Conservation (phyloP, 805 yeast species). For the Candida rishiriensis region DNA sequence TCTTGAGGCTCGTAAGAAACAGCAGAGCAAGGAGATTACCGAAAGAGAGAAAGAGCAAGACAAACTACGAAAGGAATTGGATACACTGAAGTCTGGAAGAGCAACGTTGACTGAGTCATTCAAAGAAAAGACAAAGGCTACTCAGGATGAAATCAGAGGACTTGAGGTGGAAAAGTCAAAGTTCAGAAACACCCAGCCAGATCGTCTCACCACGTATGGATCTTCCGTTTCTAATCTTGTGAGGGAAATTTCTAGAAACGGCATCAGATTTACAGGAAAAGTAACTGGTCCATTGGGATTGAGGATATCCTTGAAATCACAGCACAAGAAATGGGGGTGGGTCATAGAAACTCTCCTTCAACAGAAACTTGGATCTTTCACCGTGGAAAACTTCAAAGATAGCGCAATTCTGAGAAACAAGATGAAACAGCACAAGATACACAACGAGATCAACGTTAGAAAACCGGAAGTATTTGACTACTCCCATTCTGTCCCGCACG, state of each 20-base stretch:
- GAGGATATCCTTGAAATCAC: conserved; percentile 50
- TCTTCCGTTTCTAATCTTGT: conserved; percentile 37
- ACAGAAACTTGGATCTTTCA: conserved; percentile 52
- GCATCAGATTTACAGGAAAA: conserved; percentile 34
- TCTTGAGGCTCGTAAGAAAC: conserved; percentile 17
- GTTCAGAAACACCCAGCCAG: conserved; percentile 29
- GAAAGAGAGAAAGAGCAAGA: conserved; percentile 11
- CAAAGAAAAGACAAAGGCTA: too few species aligned
- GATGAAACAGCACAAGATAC: conserved; percentile 29
- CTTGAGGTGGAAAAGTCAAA: conserved; percentile 17
- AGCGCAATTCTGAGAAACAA: conserved; percentile 37
- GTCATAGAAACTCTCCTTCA: conserved; percentile 55
- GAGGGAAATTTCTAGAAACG: conserved; percentile 34
- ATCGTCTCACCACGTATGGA: conserved; percentile 46
- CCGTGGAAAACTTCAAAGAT: conserved; percentile 65
- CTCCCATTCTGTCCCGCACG: conserved; percentile 38
- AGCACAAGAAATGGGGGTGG: conserved; percentile 51
- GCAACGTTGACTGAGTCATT: not conserved
- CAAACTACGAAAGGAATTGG: conserved; percentile 5
- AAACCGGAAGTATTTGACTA: conserved; percentile 56
- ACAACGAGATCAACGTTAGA: conserved; percentile 44
- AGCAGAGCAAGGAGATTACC: conserved; percentile 12
- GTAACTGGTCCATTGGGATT: conserved; percentile 85
- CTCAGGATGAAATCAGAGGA: conserved; percentile 17
- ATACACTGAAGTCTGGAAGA: conserved; percentile 7